Percentiles rank a stretch among this genome's conserved stretches.
Evolutionary conservation across 345 rosid genomes (phyloP).

Genomic region (Firmiana major): DNA sequence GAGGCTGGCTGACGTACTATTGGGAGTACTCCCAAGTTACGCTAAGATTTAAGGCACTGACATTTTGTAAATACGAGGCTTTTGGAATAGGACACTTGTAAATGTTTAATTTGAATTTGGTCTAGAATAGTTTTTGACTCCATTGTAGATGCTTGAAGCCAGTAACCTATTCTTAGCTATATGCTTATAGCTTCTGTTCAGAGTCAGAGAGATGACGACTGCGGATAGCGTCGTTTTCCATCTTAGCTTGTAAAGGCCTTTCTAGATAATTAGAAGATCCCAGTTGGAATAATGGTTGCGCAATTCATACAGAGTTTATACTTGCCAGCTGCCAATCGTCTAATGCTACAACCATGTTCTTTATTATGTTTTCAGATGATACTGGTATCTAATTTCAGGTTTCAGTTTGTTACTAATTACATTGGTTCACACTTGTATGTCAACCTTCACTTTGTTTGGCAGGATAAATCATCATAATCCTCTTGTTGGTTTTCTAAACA

Average conservation of each 20-base stretch:
- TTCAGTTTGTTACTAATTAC: background rate
- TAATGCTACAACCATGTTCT: background rate
- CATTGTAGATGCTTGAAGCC: background rate
- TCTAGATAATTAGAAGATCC: background rate
- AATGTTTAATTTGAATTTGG: background rate
- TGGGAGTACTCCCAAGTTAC: background rate
- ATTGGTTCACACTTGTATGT: background rate
- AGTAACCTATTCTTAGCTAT: background rate
- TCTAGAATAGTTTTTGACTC: background rate
- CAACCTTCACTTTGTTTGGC: background rate
- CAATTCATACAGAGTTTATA: background rate
- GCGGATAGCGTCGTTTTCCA: background rate
- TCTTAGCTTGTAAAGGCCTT: constrained; percentile 6
- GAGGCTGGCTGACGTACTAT: background rate
- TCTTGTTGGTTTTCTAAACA: background rate
- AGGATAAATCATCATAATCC: background rate
- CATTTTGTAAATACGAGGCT: background rate
- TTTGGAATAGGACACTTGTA: background rate
- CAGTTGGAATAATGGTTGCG: background rate
- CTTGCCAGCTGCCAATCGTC: background rate
- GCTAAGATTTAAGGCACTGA: background rate
- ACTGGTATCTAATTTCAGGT: background rate
- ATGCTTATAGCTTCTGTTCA: background rate
- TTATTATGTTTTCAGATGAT: background rate
- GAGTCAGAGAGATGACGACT: background rate